Base-by-base conservation (phyloP, 2,329 filamentous ascomycete species). In the Aspergillus floridensis region DNA sequence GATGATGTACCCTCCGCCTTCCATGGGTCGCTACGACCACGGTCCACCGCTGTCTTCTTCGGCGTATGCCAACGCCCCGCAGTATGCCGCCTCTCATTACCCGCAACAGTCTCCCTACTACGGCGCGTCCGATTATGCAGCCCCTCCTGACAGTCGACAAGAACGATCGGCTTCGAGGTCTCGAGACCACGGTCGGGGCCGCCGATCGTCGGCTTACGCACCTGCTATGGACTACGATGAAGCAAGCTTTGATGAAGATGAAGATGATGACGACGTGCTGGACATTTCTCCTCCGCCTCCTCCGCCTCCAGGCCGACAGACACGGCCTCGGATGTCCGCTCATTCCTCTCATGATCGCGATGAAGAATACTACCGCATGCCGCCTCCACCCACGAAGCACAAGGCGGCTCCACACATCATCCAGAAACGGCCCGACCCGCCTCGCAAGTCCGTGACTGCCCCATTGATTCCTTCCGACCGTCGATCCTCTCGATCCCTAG, bases 311-410 rank as follows among this genome's bases (percentile, higher is more conserved):
- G 16, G 38, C 31, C 70, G 69, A 47, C 69, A 75, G 46, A 44
- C 63, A 29, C 72, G 72, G 41, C 66, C 68, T 4, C 70, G 73
- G 22, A 66, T 67, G 32, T 64, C 72, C n/a, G 65, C 69, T 57
- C 69, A 68, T 49, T 65, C 63, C 32, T 58, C 59, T 12, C 69
- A 67, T 51, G 69, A 72, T 11, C 70, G 66, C 16, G 75, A 76
- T 48, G 77, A 79, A 57, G 77, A 79, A 50, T 77, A 69, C 55
- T 76, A 77, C 60, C 73, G 67, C 54, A 78, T 79, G 75, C 76
- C 76, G 49, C 77, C 75, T 5, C 76, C 77, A n/a, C 70, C 72
- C 5, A 57, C 66, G 21, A 75, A 70, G 56, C 56, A 62, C 38
- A 72, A 66, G 53, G 59, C 66, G 31, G 57, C 65, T 32, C 68